Base-by-base conservation (phyloP, 1,284 basidiomycete genomes). In the Xanthoconium separans region DNA sequence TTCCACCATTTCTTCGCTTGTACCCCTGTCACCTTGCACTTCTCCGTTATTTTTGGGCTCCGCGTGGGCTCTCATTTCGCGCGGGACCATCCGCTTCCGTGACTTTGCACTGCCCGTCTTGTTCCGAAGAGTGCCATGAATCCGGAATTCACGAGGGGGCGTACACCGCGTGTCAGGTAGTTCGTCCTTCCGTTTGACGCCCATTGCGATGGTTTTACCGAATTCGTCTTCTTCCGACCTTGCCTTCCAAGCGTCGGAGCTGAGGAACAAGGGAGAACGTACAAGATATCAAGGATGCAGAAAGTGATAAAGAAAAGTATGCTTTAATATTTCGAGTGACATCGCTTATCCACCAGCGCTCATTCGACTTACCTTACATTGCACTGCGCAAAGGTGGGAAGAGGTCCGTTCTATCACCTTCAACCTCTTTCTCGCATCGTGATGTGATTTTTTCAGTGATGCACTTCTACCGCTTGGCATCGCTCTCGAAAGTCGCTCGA, bases 261-360 rank as follows among this genome's bases (percentile, higher is more conserved):
- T 10, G 8, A 20, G 15, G 27, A 47, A 41, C 29, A 46, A 31
- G 41, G 41, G 40, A 40, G 15, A 6, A 18, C 37, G 42, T 27
- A 39, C 16, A 13, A 20, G 31, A 33, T 6, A 30, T 45, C 45
- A 11, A 43, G 13, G 18, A 22, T 15, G 39, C 7, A 12, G 27
- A 34, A n/a, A 40, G 30, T 10, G 2, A 22, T 6, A 15, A 13
- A 55, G 37, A 43, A 20, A 40, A 22, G 13, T 10, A 30, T 29
- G 16, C 34, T 48, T 59, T 62, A 48, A 62, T 56, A 56, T 36
- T 24, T 44, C 16, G 18, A 45, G 40, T 34, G 51, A 12, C 42
- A 9, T 39, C 60, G 60, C 53, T 60, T 53, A 53, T 12, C 2
- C 13, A 40, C 33, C 27, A 24, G 16, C 10, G 15, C 20, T 43